Evolutionary conservation across 2,329 filamentous ascomycete species (phyloP).

Genomic region (Epichloe brachyelytri): DNA sequence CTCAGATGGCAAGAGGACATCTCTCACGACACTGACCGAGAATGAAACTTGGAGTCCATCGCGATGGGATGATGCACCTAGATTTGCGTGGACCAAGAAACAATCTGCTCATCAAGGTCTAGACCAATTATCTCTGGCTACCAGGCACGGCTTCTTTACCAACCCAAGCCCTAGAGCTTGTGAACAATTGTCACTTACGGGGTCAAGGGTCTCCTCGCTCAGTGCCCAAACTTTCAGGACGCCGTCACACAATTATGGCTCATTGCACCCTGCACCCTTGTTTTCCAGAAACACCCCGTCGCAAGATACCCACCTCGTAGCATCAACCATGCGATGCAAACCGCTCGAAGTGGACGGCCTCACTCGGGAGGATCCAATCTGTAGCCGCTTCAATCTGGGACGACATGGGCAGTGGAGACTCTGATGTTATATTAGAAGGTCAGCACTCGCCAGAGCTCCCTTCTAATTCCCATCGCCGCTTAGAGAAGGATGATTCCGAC

Average conservation of each 20-base stretch:
- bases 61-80: background rate
- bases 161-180: background rate
- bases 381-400: background rate
- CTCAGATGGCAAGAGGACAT: conserved; percentile 1
- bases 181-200: background rate
- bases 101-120: background rate
- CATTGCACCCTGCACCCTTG: background rate
- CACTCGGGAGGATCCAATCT: background rate
- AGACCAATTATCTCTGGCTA: background rate
- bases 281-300: background rate
- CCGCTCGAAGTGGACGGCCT: background rate
- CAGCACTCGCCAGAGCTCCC: background rate
- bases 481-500: background rate
- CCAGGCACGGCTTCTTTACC: background rate
- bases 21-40: conserved; percentile 1
- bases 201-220: background rate
- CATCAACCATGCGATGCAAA: background rate
- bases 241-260: background rate
- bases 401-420: background rate
- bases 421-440: background rate
- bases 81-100: background rate
- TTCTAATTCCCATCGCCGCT: background rate
- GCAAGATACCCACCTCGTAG: too few species aligned
- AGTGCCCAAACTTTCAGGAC: background rate
- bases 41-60: background rate